Conservation (phyloP, 176 grass and related monocot genomes). For the Canna indica region DNA sequence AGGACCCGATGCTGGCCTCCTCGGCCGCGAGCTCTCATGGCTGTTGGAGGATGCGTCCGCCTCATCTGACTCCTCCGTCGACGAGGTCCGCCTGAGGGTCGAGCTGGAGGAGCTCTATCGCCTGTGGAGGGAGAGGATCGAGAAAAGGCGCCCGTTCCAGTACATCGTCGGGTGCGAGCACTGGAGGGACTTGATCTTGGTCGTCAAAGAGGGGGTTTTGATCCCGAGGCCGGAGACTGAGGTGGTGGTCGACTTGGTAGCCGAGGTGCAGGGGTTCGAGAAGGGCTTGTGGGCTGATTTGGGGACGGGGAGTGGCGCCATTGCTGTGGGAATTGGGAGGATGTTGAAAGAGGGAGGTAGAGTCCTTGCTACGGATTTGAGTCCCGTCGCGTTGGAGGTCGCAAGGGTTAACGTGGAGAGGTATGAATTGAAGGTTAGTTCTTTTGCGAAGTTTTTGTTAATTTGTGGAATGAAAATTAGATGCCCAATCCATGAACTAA, state of each 20-base stretch:
- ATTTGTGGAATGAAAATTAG: background rate
- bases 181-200: slow-evolving; percentile 70
- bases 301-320: slow-evolving; percentile 75
- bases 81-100: slow-evolving; percentile 31
- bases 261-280: slow-evolving; percentile 31
- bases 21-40: slow-evolving; percentile 79
- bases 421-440: slow-evolving; percentile 61
- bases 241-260: slow-evolving; percentile 50
- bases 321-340: slow-evolving; percentile 60
- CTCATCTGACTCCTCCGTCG: background rate
- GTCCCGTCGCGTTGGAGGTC: slow-evolving; percentile 44
- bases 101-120: slow-evolving; percentile 45
- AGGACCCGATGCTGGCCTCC: slow-evolving; percentile 27
- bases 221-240: slow-evolving; percentile 89
- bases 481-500: background rate
- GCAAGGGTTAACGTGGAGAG: slow-evolving; percentile 44
- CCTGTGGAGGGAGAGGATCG: slow-evolving; percentile 42
- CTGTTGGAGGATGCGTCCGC: slow-evolving; percentile 46
- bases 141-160: slow-evolving; percentile 55
- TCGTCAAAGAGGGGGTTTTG: slow-evolving; percentile 63
- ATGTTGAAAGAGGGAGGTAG: slow-evolving; percentile 35
- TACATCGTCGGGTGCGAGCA: slow-evolving; percentile 94
- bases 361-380: slow-evolving; percentile 65
- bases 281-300: slow-evolving; percentile 68
- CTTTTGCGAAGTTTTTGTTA: background rate